Percentiles rank a stretch among this genome's conserved stretches.
Evolutionary conservation across 306 rosid species (phyloP).

Genomic region (Lathyrus tuberosus): DNA sequence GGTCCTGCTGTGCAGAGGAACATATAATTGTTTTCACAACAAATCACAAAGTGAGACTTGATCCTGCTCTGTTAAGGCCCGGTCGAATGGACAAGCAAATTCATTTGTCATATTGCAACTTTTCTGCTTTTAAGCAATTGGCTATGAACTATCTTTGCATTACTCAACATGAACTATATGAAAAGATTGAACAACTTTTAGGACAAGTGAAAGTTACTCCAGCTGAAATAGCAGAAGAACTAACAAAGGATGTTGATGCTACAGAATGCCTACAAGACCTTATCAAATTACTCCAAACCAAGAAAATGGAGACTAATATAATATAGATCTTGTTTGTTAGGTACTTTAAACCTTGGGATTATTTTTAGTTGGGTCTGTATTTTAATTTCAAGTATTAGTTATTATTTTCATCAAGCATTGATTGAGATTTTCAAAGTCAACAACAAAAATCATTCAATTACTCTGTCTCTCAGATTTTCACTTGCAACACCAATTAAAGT

Average conservation of each 20-base stretch:
- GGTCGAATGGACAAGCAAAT: conserved; percentile 64
- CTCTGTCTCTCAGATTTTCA: no score
- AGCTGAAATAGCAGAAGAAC: conserved; percentile 54
- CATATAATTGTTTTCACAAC: conserved; percentile 53
- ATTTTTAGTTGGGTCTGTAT: no score
- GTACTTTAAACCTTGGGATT: no score
- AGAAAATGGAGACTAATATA: conserved; percentile 16
- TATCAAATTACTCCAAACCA: conserved; percentile 9
- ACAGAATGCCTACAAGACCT: conserved; percentile 42
- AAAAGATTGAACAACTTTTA: conserved; percentile 44
- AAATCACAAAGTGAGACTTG: conserved; percentile 51
- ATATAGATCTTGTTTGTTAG: no score
- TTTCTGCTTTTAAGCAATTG: conserved; percentile 43
- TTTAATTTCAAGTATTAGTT: no score
- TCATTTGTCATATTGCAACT: conserved; percentile 45
- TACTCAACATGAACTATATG: conserved; percentile 44
- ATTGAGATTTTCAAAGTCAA: no score
- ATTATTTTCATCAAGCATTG: no score
- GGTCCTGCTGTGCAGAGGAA: conserved; percentile 54
- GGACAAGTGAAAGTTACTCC: conserved; percentile 50
- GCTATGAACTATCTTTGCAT: conserved; percentile 35
- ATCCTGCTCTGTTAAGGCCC: conserved; percentile 61
- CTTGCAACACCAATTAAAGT: no score
- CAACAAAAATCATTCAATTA: no score
- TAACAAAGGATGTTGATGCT: conserved; percentile 40